These are phyloP conservation scores for Breynia disticha DNA, from an alignment of 441 rosid species.

Conservation along the genomic window DNA sequence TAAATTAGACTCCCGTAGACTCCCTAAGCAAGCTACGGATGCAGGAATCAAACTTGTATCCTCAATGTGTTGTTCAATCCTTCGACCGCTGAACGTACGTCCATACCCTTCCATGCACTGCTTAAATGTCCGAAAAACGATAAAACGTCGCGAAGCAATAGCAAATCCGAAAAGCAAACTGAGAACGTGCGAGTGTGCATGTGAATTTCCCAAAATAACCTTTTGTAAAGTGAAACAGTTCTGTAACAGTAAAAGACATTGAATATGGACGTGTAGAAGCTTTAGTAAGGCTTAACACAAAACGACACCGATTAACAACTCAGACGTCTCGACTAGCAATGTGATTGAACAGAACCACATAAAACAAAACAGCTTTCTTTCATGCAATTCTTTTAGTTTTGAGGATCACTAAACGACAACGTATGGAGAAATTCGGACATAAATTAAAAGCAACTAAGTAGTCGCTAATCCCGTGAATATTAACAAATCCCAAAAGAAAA, in stretches of 20 bases:
- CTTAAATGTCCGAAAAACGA: too few relatives aligned
- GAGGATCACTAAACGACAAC: slow-evolving; percentile 9
- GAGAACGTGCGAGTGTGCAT: too few relatives aligned
- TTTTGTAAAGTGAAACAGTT: neutral
- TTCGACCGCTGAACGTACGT: too few relatives aligned
- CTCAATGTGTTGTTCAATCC: too few relatives aligned
- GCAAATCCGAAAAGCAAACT: too few relatives aligned
- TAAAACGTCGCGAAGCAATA: too few relatives aligned
- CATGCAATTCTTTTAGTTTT: neutral
- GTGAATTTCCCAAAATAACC: too few relatives aligned
- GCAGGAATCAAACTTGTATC: too few relatives aligned
- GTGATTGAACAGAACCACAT: neutral
- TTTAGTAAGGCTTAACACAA: slow-evolving; percentile 4
- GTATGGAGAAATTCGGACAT: neutral
- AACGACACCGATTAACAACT: slow-evolving; percentile 24
- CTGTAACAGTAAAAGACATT: neutral
- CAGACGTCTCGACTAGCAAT: slow-evolving; percentile 1
- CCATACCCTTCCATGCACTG: too few relatives aligned
- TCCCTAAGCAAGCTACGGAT: too few relatives aligned
- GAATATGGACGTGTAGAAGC: neutral
- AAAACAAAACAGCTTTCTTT: too few relatives aligned
- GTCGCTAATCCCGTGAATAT: slow-evolving; percentile 16
- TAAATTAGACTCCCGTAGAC: too few relatives aligned
- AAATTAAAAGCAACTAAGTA: neutral
- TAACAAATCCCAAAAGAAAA: slow-evolving; percentile 4